phyloP scores from a whole-genome alignment of 257 asterid species.

The Sherardia arvensis region DNA sequence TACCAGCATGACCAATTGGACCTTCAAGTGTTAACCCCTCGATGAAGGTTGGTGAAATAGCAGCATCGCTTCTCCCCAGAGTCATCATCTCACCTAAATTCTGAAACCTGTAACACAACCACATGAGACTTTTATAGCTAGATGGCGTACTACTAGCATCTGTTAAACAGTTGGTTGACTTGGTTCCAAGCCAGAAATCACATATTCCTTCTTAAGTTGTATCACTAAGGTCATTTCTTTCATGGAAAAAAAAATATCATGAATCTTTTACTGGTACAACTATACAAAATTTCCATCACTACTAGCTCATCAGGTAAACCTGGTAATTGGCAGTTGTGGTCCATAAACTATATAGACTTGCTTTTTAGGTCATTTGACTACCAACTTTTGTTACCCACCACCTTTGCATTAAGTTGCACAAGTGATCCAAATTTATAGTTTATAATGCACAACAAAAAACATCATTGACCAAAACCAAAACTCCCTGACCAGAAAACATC shows the following conservation, averaged over 20 bases:
- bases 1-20: constrained; percentile 87
- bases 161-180: not conserved
- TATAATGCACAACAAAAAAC: no score
- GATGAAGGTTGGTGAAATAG: constrained; percentile 67
- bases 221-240: not conserved
- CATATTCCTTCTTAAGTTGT: not conserved
- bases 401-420: not conserved
- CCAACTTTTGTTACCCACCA: not conserved
- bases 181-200: not conserved
- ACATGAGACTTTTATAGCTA: not conserved
- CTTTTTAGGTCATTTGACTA: not conserved
- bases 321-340: not conserved
- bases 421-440: not conserved
- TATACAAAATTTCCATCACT: not conserved
- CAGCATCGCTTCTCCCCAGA: constrained; percentile 86
- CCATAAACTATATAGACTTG: not conserved
- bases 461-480: not conserved
- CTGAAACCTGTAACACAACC: constrained; percentile 53
- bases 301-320: not conserved
- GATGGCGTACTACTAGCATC: not conserved
- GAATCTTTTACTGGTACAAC: not conserved
- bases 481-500: not conserved
- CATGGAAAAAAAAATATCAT: no score
- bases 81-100: constrained; percentile 96
- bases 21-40: constrained; percentile 90